phyloP scores from a whole-genome alignment of 2,329 filamentous ascomycete genomes.

The Hymenoscyphus fructigenus region DNA sequence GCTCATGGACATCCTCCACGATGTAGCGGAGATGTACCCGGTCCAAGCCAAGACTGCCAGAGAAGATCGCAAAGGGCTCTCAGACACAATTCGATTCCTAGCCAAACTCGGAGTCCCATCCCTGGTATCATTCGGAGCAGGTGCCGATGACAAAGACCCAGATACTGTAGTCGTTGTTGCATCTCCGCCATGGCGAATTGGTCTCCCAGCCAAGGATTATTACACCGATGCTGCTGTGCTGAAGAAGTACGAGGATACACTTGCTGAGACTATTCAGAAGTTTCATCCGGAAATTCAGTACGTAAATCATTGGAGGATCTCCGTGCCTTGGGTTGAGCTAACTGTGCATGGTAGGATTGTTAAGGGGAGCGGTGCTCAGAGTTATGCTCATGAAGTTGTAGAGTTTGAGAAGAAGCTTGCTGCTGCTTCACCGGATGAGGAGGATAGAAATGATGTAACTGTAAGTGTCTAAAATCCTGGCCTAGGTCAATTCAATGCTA shows the following conservation, averaged over 20 bases:
- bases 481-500: conserved; percentile 9
- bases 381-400: conserved; percentile 44
- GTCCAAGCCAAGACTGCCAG: background rate
- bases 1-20: conserved; percentile 53
- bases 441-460: conserved; percentile 60
- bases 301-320: background rate
- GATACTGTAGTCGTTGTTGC: conserved; percentile 51
- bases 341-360: background rate
- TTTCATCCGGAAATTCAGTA: conserved; percentile 25
- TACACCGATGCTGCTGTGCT: conserved; percentile 56
- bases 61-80: conserved; percentile 31
- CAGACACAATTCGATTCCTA: conserved; percentile 49
- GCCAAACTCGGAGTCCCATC: conserved; percentile 45
- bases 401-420: conserved; percentile 63
- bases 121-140: conserved; percentile 32
- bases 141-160: conserved; percentile 46
- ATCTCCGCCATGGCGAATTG: conserved; percentile 47
- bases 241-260: conserved; percentile 47
- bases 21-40: conserved; percentile 49
- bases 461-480: conserved; percentile 32
- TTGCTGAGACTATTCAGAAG: conserved; percentile 35
- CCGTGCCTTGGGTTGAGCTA: background rate
- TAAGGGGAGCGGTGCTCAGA: background rate
- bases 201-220: conserved; percentile 62
- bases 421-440: conserved; percentile 54